phyloP scores from a whole-genome alignment of 2,329 filamentous ascomycete genomes.

The Septoria linicola region DNA sequence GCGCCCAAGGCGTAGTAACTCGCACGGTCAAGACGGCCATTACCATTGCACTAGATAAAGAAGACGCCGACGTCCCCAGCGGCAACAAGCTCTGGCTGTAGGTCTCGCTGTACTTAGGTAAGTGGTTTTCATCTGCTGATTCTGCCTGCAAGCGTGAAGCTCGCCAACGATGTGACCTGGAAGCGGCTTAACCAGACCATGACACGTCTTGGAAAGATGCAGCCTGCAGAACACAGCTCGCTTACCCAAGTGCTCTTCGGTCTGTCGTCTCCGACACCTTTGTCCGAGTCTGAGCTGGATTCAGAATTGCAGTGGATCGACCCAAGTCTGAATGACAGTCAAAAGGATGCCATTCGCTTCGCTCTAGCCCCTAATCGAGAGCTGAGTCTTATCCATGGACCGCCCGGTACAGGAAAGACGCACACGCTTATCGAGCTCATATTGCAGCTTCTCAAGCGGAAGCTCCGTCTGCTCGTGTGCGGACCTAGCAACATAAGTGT shows the following conservation, averaged over 20 bases:
- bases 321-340: conserved; percentile 59
- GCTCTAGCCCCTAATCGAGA: conserved; percentile 78
- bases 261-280: conserved; percentile 53
- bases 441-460: conserved; percentile 75
- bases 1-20: conserved; percentile 68
- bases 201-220: conserved; percentile 57
- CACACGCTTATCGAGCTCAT: conserved; percentile 95
- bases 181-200: conserved; percentile 66
- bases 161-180: conserved; percentile 66
- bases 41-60: conserved; percentile 68
- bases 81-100: conserved; percentile 63
- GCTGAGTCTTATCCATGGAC: conserved; percentile 88
- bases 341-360: conserved; percentile 69
- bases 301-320: conserved; percentile 54
- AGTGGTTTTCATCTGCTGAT: conserved; percentile 24
- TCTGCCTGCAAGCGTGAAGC: conserved; percentile 54
- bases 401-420: conserved; percentile 94
- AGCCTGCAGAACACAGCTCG: conserved; percentile 55
- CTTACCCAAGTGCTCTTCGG: conserved; percentile 63
- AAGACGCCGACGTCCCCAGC: conserved; percentile 55
- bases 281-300: conserved; percentile 45
- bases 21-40: conserved; percentile 60
- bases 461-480: conserved; percentile 81
- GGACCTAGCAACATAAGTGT: conserved; percentile 96
- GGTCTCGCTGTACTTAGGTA: conserved; percentile 38